These are phyloP conservation scores for Miscanthus sacchariflorus DNA, from an alignment of 202 grass and related monocot genomes.

Conservation along the genomic window DNA sequence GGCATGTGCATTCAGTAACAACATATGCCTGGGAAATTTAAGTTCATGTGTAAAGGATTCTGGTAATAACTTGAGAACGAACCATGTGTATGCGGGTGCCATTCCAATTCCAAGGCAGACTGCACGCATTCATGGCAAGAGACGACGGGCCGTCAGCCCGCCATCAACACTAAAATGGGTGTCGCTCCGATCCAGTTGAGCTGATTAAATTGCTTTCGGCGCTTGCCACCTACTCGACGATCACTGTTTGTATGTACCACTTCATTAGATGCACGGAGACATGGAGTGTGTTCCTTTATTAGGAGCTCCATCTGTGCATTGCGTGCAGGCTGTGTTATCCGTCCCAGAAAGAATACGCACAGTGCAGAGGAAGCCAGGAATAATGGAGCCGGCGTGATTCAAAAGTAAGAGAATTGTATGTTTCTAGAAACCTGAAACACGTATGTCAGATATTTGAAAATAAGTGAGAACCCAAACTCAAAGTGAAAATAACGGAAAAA, in stretches of 20 bases:
- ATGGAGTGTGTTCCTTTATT: too few species aligned
- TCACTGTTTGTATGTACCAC: neutral
- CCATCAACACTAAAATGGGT: slow-evolving; percentile 50
- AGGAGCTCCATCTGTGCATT: slow-evolving; percentile 6
- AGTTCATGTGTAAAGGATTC: neutral
- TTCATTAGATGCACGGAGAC: neutral
- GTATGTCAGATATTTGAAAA: too few species aligned
- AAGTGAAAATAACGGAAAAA: too few species aligned
- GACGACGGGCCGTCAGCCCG: neutral
- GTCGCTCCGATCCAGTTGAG: neutral
- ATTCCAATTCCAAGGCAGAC: neutral
- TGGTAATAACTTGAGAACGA: neutral
- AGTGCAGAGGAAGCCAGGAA: neutral
- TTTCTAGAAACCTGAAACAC: too few species aligned
- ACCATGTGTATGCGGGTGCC: neutral
- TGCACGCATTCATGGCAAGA: slow-evolving; percentile 10
- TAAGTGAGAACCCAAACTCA: neutral
- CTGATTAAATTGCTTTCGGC: slow-evolving; percentile 56
- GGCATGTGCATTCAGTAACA: neutral
- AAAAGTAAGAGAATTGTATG: too few species aligned
- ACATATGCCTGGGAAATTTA: neutral
- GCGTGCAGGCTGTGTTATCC: neutral
- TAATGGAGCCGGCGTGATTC: too few species aligned
- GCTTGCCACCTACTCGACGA: slow-evolving; percentile 57
- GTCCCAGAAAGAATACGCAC: neutral